These are phyloP conservation scores for Gymnopus androsaceus DNA, from an alignment of 1,284 basidiomycete genomes.

Conservation along the genomic window DNA sequence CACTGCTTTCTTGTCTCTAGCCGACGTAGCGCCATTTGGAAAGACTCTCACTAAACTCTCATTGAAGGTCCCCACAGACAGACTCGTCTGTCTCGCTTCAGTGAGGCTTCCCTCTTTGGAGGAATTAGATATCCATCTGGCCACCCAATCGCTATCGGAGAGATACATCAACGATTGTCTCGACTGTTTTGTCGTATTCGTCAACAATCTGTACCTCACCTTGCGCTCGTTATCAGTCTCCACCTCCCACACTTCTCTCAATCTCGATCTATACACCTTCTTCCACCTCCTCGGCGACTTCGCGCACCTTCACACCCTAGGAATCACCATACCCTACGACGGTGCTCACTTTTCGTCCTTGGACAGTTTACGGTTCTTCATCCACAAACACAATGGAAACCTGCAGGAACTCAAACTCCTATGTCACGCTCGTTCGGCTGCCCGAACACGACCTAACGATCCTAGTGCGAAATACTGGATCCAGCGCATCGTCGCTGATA, in stretches of 20 bases:
- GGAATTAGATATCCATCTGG: slow-evolving; percentile 35
- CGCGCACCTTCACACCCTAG: slow-evolving; percentile 35
- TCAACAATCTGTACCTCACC: slow-evolving; percentile 37
- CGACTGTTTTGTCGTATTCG: slow-evolving; percentile 39
- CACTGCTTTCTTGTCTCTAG: slow-evolving; percentile 34
- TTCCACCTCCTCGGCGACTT: slow-evolving; percentile 38
- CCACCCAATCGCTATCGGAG: slow-evolving; percentile 29
- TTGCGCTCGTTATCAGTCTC: slow-evolving; percentile 35
- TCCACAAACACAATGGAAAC: slow-evolving; percentile 33
- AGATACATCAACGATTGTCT: slow-evolving; percentile 34
- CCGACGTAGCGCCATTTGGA: slow-evolving; percentile 29
- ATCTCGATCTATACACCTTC: slow-evolving; percentile 40
- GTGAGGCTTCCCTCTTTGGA: slow-evolving; percentile 35
- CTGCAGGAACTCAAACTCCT: slow-evolving; percentile 36
- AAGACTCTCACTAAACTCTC: slow-evolving; percentile 33
- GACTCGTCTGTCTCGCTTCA: slow-evolving; percentile 32
- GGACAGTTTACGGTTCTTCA: slow-evolving; percentile 30
- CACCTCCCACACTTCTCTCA: slow-evolving; percentile 35
- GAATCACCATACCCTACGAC: slow-evolving; percentile 43
- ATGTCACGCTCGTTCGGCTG: slow-evolving; percentile 30
- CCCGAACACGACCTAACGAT: slow-evolving; percentile 22
- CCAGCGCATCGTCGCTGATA: slow-evolving; percentile 33
- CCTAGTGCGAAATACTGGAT: slow-evolving; percentile 38
- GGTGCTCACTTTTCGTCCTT: slow-evolving; percentile 36
- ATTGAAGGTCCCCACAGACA: slow-evolving; percentile 39